A percentile compares a stretch with the other conserved stretches of the same genome.
Conservation (phyloP, 495 filamentous ascomycete genomes). For the Trichocladium antarcticum region DNA sequence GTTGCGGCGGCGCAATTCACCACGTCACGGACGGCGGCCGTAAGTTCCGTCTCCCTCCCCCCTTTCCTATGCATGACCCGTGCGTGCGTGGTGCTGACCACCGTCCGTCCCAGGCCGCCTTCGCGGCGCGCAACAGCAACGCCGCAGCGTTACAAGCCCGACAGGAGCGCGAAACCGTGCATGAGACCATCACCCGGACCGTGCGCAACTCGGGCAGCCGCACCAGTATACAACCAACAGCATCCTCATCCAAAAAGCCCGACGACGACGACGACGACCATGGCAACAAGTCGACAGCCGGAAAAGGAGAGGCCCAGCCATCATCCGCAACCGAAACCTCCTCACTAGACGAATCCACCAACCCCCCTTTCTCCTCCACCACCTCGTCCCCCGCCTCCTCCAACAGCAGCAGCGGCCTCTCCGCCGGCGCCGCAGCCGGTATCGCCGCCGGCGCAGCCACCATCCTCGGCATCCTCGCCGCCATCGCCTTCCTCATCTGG, state of each 20-base stretch:
- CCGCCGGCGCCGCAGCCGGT: slow-evolving; percentile 17
- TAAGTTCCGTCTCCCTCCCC: not conserved
- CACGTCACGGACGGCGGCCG: slow-evolving; percentile 1
- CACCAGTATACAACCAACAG: not conserved
- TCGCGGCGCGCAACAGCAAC: not conserved
- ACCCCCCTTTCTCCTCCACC: not conserved
- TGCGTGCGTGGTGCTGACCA: not conserved
- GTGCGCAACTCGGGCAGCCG: not conserved
- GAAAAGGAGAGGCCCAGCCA: too few species aligned
- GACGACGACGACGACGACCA: not conserved
- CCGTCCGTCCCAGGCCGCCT: not conserved
- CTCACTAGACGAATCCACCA: not conserved
- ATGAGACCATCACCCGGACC: not conserved
- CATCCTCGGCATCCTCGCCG: slow-evolving; percentile 1
- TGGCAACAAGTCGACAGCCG: too few species aligned
- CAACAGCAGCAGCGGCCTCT: slow-evolving; percentile 4
- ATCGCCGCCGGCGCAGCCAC: slow-evolving; percentile 15
- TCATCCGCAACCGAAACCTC: too few species aligned
- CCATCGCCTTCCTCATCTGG: slow-evolving; percentile 12
- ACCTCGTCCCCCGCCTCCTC: not conserved
- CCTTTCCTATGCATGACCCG: not conserved
- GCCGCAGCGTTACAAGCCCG: not conserved
- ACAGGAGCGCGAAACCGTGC: not conserved
- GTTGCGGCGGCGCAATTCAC: slow-evolving; percentile 4
- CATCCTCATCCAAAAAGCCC: not conserved